Evolutionary conservation across 1,284 basidiomycete genomes (phyloP).

Genomic region (Ganoderma resinaceum): DNA sequence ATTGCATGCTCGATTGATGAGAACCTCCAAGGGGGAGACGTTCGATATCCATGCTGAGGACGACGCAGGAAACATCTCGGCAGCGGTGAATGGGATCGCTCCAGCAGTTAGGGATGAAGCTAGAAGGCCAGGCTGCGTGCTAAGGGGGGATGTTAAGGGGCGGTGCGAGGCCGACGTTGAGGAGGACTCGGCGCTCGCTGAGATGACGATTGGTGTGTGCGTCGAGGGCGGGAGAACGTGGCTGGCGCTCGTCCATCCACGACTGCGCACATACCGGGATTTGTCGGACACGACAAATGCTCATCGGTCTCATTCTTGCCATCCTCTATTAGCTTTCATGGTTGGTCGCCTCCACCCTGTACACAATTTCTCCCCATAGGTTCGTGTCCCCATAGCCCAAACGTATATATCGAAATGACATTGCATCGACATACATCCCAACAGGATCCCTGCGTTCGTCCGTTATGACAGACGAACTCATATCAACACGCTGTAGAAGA

Average conservation of each 20-base stretch:
- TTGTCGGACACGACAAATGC: too few species aligned
- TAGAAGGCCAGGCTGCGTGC: background rate
- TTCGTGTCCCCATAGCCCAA: too few species aligned
- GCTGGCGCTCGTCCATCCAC: slow-evolving; percentile 17
- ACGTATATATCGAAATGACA: too few species aligned
- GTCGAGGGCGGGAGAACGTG: slow-evolving; percentile 21
- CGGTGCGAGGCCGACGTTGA: slow-evolving; percentile 9
- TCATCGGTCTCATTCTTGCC: background rate
- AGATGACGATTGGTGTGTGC: slow-evolving; percentile 5
- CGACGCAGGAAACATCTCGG: slow-evolving; percentile 32
- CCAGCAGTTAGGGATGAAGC: background rate
- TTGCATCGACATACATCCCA: too few species aligned
- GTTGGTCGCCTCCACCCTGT: background rate
- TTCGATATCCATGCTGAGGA: slow-evolving; percentile 39
- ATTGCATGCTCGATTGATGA: slow-evolving; percentile 88
- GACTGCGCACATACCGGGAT: background rate
- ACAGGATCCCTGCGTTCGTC: too few species aligned
- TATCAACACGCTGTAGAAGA: too few species aligned
- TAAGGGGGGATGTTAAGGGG: background rate
- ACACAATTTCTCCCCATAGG: too few species aligned
- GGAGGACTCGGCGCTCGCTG: slow-evolving; percentile 10
- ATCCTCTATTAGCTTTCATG: background rate
- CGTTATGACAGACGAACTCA: too few species aligned
- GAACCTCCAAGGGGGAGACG: slow-evolving; percentile 68
- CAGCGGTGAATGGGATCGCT: background rate